Percentiles rank a stretch among this genome's conserved stretches.
Conservation (phyloP, 2,329 filamentous ascomycete species). For the Shiraia sp. region DNA sequence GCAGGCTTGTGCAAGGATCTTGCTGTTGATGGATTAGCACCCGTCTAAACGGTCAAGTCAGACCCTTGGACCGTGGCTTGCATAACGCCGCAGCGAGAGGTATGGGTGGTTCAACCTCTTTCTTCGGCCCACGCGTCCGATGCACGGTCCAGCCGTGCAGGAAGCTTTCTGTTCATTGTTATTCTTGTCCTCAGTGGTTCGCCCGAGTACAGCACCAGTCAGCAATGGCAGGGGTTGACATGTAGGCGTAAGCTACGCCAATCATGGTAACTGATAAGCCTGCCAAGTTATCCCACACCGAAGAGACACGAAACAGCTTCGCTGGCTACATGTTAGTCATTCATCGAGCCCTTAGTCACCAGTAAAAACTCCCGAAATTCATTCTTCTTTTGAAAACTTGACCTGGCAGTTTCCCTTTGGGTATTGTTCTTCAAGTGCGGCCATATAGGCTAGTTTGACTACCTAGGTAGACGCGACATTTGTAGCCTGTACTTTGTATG, state of each 20-base stretch:
- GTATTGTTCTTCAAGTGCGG: conserved; percentile 1
- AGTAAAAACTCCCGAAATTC: conserved; percentile 4
- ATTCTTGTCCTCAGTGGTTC: conserved; percentile 39
- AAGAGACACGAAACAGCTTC: conserved; percentile 6
- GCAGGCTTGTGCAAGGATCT: conserved; percentile 26
- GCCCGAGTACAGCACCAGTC: conserved; percentile 25
- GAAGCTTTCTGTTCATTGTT: conserved; percentile 33
- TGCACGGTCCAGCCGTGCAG: conserved; percentile 25
- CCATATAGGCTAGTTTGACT: too few relatives aligned
- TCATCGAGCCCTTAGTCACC: conserved; percentile 17
- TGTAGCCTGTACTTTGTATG: too few relatives aligned
- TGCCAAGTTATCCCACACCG: conserved; percentile 11
- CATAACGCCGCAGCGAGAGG: conserved; percentile 24
- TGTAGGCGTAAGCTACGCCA: conserved; percentile 28
- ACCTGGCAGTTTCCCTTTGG: conserved; percentile 15
- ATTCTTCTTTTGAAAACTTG: conserved; percentile 10
- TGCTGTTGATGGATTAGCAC: conserved; percentile 15
- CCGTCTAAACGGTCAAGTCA: conserved; percentile 28
- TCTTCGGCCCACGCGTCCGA: conserved; percentile 30
- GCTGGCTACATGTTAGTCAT: conserved; percentile 28
- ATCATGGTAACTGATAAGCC: conserved; percentile 38
- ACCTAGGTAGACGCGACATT: too few relatives aligned
- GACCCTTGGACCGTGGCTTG: conserved; percentile 22
- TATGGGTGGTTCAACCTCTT: conserved; percentile 14
- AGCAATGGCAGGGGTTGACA: conserved; percentile 26